A percentile compares a stretch with the other conserved stretches of the same genome.
Conservation (phyloP, 495 filamentous ascomycete genomes). For the Penicillium roqueforti region DNA sequence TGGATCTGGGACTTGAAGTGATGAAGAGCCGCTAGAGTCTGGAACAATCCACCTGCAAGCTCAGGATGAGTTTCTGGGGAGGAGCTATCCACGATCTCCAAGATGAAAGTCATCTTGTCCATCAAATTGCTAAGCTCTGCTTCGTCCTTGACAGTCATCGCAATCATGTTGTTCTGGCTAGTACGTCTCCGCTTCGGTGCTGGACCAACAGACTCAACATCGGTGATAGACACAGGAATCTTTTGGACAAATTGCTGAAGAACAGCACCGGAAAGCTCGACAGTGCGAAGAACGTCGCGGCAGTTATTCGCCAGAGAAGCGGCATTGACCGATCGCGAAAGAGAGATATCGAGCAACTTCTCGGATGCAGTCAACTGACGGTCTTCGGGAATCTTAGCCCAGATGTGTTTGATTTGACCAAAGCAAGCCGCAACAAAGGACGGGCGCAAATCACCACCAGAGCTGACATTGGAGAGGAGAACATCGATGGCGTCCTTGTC, state of each 20-base stretch:
- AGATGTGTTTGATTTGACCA: slow-evolving; percentile 60
- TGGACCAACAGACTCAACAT: slow-evolving; percentile 59
- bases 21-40: slow-evolving; percentile 75
- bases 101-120: slow-evolving; percentile 75
- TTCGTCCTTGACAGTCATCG: slow-evolving; percentile 41
- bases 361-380: slow-evolving; percentile 54
- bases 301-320: slow-evolving; percentile 48
- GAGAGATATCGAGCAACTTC: slow-evolving; percentile 53
- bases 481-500: slow-evolving; percentile 62
- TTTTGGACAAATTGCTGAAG: slow-evolving; percentile 65
- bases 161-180: slow-evolving; percentile 57
- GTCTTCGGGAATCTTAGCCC: slow-evolving; percentile 65
- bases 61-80: slow-evolving; percentile 65
- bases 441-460: slow-evolving; percentile 42
- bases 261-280: slow-evolving; percentile 65
- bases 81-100: slow-evolving; percentile 80
- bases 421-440: slow-evolving; percentile 59
- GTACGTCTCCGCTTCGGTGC: slow-evolving; percentile 71
- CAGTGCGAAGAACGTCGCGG: slow-evolving; percentile 61
- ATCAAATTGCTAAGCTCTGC: slow-evolving; percentile 58
- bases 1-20: slow-evolving; percentile 66
- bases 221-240: slow-evolving; percentile 57
- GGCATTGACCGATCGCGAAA: slow-evolving; percentile 25
- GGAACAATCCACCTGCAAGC: slow-evolving; percentile 73
- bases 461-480: slow-evolving; percentile 50